Evolutionary conservation across 1,284 basidiomycete species (phyloP).

Genomic region (Sporisorium sorghi): DNA sequence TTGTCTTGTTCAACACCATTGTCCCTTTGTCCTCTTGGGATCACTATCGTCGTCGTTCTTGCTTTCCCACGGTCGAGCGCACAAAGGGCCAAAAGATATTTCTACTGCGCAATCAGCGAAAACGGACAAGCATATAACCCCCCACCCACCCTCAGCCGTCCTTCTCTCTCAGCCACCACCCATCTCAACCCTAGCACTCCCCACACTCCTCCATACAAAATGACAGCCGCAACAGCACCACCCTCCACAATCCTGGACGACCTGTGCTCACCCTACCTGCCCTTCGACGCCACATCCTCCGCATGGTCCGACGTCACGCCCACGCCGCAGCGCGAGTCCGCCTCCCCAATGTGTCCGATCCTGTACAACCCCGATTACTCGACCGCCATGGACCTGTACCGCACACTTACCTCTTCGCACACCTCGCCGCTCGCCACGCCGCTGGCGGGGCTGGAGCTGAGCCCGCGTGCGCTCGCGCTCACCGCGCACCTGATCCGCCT

Average conservation of each 20-base stretch:
- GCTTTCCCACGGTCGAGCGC: slow-evolving; percentile 2
- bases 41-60: not conserved
- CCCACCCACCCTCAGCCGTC: not conserved
- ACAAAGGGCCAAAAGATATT: not conserved
- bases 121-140: not conserved
- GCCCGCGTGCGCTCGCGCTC: slow-evolving; percentile 53
- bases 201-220: not conserved
- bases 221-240: slow-evolving; percentile 23
- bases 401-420: slow-evolving; percentile 45
- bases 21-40: slow-evolving; percentile 15
- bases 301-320: slow-evolving; percentile 62
- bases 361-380: slow-evolving; percentile 61
- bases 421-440: slow-evolving; percentile 3
- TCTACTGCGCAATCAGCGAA: not conserved
- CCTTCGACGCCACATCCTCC: slow-evolving; percentile 47
- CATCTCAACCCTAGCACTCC: not conserved
- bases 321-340: slow-evolving; percentile 55
- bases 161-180: not conserved
- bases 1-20: not conserved
- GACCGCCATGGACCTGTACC: slow-evolving; percentile 63
- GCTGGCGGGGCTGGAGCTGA: slow-evolving; percentile 33
- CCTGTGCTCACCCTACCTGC: slow-evolving; percentile 34
- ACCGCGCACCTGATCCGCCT: slow-evolving; percentile 58
- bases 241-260: slow-evolving; percentile 22
- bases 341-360: slow-evolving; percentile 64